Base-by-base conservation (phyloP, 495 filamentous ascomycete species). In the Penicillium silybi region DNA sequence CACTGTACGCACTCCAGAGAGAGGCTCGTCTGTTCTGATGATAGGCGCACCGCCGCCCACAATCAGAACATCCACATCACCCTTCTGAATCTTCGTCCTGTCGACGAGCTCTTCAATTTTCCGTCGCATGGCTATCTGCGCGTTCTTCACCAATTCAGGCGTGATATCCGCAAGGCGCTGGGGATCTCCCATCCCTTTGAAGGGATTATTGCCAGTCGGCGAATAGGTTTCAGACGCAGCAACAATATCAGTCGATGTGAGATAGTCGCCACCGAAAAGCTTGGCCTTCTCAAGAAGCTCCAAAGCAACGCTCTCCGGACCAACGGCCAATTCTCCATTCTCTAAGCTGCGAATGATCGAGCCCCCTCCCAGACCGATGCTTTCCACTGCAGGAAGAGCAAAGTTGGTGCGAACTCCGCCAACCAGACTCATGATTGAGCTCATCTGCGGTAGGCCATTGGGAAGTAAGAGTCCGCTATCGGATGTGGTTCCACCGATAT, bases 261-360 rank as follows among this genome's bases (percentile, higher is more conserved):
- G 59, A 20, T 67, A 69, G 2, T 69, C 62, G 7, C 80, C 79
- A 32, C 79, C 80, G 59, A 82, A 83, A 0, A 75, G 61, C 15
- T 69, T 56, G 0, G 79, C 66, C 38, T 81, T 74, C 32, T 69
- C 56, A 7, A 70, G 68, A 16, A 83, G 64, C 48, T 74, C 76
- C 38, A 80, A 74, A 15, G 76, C 81, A 3, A 83, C 82, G 27
- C 72, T 77, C 26, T 85, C 79, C 1, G 80, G 80, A 0, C 82
- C 82, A 40, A 85, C 67, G 1, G 68, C 72, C 0, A 76, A 17
- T 5, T 50, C 39, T 13, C 59, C 63, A n/a, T 63, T 56, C 3
- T 59, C 65, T 5, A 57, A 44, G 9, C 59, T 61, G 4, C 75
- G 66, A 25, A 81, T 66, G 32, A 79, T 72, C 2, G 73, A 77